Evolutionary conservation across 306 rosid genomes (phyloP).

Genomic region (Calophaca sinica): DNA sequence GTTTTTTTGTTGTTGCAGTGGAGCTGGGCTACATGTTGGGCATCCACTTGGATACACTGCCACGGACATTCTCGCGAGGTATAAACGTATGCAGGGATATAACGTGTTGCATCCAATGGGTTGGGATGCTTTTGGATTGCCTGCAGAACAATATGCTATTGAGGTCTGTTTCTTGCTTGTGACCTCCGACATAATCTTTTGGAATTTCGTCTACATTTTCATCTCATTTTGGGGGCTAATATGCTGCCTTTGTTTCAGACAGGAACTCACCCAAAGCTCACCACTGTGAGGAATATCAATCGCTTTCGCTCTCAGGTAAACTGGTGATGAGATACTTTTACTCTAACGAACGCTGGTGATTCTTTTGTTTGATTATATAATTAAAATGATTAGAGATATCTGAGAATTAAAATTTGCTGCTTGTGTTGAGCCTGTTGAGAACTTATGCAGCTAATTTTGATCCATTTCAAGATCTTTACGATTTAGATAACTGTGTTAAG

Average conservation of each 20-base stretch:
- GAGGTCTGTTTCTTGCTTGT: constrained; percentile 62
- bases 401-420: constrained; percentile 7
- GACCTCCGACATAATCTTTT: not conserved
- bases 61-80: constrained; percentile 90
- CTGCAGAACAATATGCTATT: constrained; percentile 98
- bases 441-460: constrained; percentile 7
- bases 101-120: constrained; percentile 99
- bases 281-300: constrained; percentile 77
- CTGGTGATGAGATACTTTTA: constrained; percentile 6
- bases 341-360: not conserved
- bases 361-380: constrained; percentile 13
- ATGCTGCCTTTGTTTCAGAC: constrained; percentile 63
- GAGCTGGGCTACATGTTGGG: constrained; percentile 96
- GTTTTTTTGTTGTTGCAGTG: constrained; percentile 57
- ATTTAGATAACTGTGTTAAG: not conserved
- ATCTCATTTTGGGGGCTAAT: not conserved
- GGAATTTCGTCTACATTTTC: not conserved
- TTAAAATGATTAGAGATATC: not conserved
- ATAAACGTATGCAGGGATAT: constrained; percentile 87
- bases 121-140: constrained; percentile 99
- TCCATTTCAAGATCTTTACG: constrained; percentile 13
- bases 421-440: not conserved
- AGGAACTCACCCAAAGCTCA: constrained; percentile 94
- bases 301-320: constrained; percentile 94
- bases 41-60: constrained; percentile 98